Conservation (phyloP, 768 basidiomycete species). For the Roridomyces roridus region DNA sequence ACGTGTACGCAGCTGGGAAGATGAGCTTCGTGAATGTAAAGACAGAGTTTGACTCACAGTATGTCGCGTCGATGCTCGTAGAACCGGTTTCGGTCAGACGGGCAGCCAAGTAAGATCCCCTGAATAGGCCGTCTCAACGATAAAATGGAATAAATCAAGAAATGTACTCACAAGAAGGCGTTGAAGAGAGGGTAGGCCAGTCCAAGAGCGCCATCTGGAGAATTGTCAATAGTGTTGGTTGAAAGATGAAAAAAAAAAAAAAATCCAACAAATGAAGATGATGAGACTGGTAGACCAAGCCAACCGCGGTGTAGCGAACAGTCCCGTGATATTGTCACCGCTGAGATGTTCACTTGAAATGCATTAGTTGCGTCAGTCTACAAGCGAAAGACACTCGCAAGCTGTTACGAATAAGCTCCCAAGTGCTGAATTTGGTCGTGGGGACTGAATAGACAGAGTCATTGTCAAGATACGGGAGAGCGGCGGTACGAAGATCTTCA, state of each 20-base stretch:
- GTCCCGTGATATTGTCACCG: constrained; percentile 47
- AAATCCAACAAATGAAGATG: constrained; percentile 56
- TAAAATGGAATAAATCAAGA: too few species aligned
- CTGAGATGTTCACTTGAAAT: constrained; percentile 25
- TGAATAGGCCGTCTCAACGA: constrained; percentile 41
- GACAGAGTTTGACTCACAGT: constrained; percentile 34
- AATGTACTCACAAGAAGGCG: constrained; percentile 38
- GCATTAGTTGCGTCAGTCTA: background rate
- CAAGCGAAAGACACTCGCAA: constrained; percentile 30
- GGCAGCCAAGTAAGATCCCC: constrained; percentile 17
- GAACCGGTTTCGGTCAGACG: background rate
- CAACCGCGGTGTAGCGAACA: constrained; percentile 57
- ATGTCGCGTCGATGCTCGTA: constrained; percentile 38
- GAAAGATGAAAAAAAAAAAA: background rate
- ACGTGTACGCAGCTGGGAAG: constrained; percentile 33
- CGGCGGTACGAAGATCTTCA: constrained; percentile 44
- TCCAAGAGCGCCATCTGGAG: constrained; percentile 55
- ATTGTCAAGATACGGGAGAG: constrained; percentile 19
- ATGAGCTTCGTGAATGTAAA: constrained; percentile 8
- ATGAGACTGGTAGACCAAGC: constrained; percentile 56
- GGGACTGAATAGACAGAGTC: constrained; percentile 38
- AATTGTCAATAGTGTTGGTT: background rate
- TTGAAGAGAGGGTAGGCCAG: constrained; percentile 67
- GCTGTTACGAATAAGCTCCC: constrained; percentile 56
- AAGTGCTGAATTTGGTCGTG: constrained; percentile 60